Base-by-base conservation (phyloP, 306 rosid genomes). In the Heteromeles arbutifolia region DNA sequence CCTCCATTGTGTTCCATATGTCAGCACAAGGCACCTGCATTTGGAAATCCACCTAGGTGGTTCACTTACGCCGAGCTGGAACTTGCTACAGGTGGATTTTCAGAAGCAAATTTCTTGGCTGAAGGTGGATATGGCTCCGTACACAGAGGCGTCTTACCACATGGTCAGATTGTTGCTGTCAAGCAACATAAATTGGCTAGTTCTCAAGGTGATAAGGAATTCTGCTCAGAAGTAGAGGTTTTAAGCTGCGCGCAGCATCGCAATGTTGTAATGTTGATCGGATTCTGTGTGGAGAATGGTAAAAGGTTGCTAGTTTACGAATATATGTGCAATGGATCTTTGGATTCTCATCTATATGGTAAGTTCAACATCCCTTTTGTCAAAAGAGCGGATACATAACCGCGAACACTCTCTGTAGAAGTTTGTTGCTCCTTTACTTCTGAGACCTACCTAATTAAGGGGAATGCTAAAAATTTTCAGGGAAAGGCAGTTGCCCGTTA, bases 81-180 rank as follows among this genome's bases (percentile, higher is more conserved):
- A 71, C 82, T 87, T 50, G 99, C 99, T 75, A 95, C 99, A 0
- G 81, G 90, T 68, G 93, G 97, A 19, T 95, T 95, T 88, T 90
- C 99, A 2, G 88, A 74, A 71, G 87, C 78, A 44, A 95, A 95
- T 81, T 92, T 95, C 84, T 86, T 95, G 88, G 99, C 99, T 5
- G 97, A 95, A 91, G 99, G 99, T 65, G 99, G 99, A 67, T 95
- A 85, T 81, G 99, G 99, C 63, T 92, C 99, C 8, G 97, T 95
- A 21, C 94, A 92, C 83, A 90, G 92, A 10, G 99, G 99, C 12
- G 78, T 86, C 29, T 84, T 95, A 62, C 82, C 87, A 10, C 93
- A 89, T 31, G 97, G 97, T 3, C 92, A 82, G 80, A 91, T 89
- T 15, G 84, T 95, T 80, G 99, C 97, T 28, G 99, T 92, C 61